These are phyloP conservation scores for Penicillium pulvis DNA, from an alignment of 495 filamentous ascomycete genomes.

Conservation along the genomic window DNA sequence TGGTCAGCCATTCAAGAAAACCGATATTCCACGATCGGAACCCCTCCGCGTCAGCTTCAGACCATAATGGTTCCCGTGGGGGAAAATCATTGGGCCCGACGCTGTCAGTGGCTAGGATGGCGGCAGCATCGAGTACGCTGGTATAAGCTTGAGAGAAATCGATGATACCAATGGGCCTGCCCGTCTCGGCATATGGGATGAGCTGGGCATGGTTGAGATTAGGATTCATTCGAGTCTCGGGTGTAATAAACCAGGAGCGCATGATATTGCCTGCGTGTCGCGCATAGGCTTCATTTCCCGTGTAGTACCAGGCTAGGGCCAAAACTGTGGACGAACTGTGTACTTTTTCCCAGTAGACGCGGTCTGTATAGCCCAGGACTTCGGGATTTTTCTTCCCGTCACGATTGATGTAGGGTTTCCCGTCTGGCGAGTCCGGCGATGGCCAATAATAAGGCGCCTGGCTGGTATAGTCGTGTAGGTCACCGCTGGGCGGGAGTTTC, in stretches of 20 bases:
- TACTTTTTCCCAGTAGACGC: not conserved
- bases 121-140: conserved; percentile 5
- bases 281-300: not conserved
- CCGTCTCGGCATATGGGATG: conserved; percentile 1
- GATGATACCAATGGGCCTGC: conserved; percentile 6
- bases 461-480: not conserved
- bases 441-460: not conserved
- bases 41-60: not conserved
- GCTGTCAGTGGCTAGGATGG: not conserved
- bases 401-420: not conserved
- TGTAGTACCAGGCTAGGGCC: not conserved
- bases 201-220: conserved; percentile 10
- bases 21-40: not conserved
- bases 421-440: not conserved
- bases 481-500: not conserved
- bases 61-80: not conserved
- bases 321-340: not conserved
- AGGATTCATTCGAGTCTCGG: conserved; percentile 5
- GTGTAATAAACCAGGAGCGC: not conserved
- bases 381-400: not conserved
- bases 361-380: not conserved
- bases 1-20: not conserved
- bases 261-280: not conserved
- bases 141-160: conserved; percentile 8
- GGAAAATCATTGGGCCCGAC: not conserved